Conservation (phyloP, 768 basidiomycete genomes). For the Serpula lacrymans region DNA sequence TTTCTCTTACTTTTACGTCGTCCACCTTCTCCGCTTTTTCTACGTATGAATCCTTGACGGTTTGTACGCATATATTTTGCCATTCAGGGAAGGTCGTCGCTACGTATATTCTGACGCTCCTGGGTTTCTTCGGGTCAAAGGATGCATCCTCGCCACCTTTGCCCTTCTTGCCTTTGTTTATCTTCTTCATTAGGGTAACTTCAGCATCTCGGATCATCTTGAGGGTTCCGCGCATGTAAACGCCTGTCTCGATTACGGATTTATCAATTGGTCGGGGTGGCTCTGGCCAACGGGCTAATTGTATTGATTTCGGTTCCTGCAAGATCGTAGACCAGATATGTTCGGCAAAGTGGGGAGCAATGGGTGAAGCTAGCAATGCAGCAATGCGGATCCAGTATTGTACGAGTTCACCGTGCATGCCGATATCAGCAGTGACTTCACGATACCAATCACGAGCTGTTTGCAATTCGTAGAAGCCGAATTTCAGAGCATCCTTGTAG, state of each 20-base stretch:
- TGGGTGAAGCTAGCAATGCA: slow-evolving; percentile 77
- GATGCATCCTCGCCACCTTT: slow-evolving; percentile 37
- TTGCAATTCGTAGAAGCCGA: slow-evolving; percentile 94
- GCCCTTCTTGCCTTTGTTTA: slow-evolving; percentile 72
- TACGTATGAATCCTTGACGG: slow-evolving; percentile 66
- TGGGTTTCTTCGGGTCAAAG: slow-evolving; percentile 85
- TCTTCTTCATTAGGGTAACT: slow-evolving; percentile 69
- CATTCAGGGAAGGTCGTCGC: slow-evolving; percentile 90
- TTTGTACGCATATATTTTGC: slow-evolving; percentile 82
- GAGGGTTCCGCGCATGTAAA: slow-evolving; percentile 88
- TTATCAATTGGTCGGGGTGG: slow-evolving; percentile 57
- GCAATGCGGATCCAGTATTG: slow-evolving; percentile 79
- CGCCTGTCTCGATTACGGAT: slow-evolving; percentile 64
- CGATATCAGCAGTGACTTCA: slow-evolving; percentile 81
- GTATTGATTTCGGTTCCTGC: slow-evolving; percentile 71
- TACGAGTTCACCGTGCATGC: slow-evolving; percentile 91
- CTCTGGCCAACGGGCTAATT: slow-evolving; percentile 81
- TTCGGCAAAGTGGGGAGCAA: slow-evolving; percentile 93
- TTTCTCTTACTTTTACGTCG: slow-evolving; percentile 70
- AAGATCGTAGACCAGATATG: slow-evolving; percentile 82
- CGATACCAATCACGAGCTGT: slow-evolving; percentile 94
- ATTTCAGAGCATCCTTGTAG: slow-evolving; percentile 95
- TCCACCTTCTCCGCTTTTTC: slow-evolving; percentile 65
- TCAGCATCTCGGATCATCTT: slow-evolving; percentile 92
- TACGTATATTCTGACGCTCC: slow-evolving; percentile 85